Conservation (phyloP, 1,139 yeast species). For the Blastobotrys illinoisensis region DNA sequence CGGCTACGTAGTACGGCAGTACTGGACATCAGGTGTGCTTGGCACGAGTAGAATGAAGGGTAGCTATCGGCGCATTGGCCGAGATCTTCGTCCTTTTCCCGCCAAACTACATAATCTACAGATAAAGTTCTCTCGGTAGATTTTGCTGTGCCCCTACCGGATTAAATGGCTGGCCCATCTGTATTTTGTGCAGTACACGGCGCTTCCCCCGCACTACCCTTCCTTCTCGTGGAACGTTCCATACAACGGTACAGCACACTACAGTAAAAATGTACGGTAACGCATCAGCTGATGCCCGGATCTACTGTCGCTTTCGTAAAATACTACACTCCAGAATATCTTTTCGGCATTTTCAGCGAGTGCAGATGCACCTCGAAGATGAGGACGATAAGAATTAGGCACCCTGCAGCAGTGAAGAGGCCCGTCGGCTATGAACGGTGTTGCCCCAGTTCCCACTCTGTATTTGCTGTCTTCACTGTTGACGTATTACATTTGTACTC, state of each 20-base stretch:
- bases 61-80: no score
- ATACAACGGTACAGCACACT: neutral
- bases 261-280: neutral
- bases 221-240: neutral
- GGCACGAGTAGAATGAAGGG: no score
- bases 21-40: no score
- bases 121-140: no score
- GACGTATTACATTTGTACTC: no score
- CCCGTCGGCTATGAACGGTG: no score
- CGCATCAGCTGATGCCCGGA: neutral
- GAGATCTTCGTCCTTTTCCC: no score
- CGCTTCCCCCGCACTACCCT: neutral
- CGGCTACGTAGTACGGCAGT: no score
- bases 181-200: neutral
- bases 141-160: neutral
- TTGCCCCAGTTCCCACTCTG: no score
- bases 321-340: neutral
- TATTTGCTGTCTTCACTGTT: no score
- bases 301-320: neutral
- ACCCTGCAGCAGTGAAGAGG: neutral
- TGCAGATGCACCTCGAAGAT: no score
- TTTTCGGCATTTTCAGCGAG: neutral
- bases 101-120: no score
- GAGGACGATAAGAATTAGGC: neutral
- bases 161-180: neutral